Conservation (phyloP, 805 yeast species). For the Tetrapisispora phaffii region DNA sequence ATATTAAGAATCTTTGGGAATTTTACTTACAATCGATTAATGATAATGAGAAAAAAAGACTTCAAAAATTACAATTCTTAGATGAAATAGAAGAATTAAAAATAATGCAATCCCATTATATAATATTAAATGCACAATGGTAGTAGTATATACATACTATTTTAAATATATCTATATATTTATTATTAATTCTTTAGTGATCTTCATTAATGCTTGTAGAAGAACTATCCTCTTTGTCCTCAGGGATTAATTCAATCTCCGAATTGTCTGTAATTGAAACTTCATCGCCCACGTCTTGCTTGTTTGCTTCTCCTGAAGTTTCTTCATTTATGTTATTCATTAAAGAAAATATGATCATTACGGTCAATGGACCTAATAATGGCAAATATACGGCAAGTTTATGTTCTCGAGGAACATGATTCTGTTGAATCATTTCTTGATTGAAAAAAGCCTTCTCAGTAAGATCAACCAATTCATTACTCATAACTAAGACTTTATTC, state of each 20-base stretch:
- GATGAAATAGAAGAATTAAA: constrained; percentile 53
- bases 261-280: background rate
- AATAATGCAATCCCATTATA: constrained; percentile 44
- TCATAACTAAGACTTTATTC: constrained; percentile 47
- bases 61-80: constrained; percentile 40
- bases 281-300: background rate
- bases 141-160: constrained; percentile 1
- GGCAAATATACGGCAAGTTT: constrained; percentile 91
- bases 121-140: constrained; percentile 30
- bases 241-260: background rate
- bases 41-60: constrained; percentile 31
- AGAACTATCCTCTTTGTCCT: background rate
- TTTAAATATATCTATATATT: constrained; percentile 31
- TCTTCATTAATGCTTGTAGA: background rate
- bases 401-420: constrained; percentile 91
- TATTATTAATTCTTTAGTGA: background rate
- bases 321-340: constrained; percentile 37
- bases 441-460: constrained; percentile 75
- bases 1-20: constrained; percentile 30
- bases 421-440: constrained; percentile 90
- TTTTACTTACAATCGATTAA: constrained; percentile 28
- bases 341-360: constrained; percentile 49
- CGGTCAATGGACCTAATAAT: constrained; percentile 70
- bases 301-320: background rate
- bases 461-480: constrained; percentile 35